Evolutionary conservation across 257 asterid species (phyloP).

Genomic region (Solanum gracilifrons): DNA sequence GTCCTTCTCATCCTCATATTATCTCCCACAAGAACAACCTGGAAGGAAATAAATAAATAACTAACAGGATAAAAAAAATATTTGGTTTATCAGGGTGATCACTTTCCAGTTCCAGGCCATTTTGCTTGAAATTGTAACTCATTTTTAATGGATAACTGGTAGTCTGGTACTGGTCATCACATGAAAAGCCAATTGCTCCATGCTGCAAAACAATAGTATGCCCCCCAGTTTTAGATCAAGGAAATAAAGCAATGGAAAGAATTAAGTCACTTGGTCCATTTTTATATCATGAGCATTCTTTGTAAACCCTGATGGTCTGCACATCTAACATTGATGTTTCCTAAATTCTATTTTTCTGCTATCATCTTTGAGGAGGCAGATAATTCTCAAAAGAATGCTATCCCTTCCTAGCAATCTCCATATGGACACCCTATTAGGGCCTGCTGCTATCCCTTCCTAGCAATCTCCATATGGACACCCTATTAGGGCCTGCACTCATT

Average conservation of each 20-base stretch:
- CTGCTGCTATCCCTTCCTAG: not conserved
- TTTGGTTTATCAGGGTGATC: not conserved
- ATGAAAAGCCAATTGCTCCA: not conserved
- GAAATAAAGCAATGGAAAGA: not conserved
- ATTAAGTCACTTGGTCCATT: not conserved
- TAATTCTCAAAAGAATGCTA: not conserved
- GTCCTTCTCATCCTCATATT: not conserved
- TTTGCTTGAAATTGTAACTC: not conserved
- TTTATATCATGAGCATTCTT: not conserved
- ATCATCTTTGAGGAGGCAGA: not conserved
- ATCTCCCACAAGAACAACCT: not conserved
- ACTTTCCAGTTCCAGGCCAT: not conserved
- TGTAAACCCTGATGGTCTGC: not conserved
- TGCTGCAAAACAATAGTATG: not conserved
- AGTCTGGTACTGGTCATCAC: not conserved
- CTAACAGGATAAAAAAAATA: not conserved
- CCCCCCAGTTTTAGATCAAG: not conserved
- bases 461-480: not conserved
- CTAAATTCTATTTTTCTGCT: not conserved
- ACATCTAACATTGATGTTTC: not conserved
- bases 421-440: not conserved
- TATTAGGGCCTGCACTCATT: not conserved
- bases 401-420: not conserved
- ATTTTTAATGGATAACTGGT: not conserved
- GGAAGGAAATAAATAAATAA: not conserved